A percentile compares a stretch with the other conserved stretches of the same genome.
These are phyloP conservation scores for Nissolia schottii DNA, from an alignment of 306 rosid genomes.

Conservation along the genomic window DNA sequence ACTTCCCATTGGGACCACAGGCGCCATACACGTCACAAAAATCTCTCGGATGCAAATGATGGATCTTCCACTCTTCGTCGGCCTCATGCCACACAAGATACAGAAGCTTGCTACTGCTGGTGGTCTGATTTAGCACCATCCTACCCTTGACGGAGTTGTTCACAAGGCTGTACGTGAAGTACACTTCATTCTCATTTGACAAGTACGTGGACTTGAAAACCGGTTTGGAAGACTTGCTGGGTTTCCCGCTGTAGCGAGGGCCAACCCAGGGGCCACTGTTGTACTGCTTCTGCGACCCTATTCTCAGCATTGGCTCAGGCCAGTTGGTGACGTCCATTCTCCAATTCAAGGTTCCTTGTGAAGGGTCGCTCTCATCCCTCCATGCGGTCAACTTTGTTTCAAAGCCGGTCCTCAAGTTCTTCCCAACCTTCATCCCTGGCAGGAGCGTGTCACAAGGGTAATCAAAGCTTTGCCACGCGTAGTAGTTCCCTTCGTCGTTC, in stretches of 20 bases:
- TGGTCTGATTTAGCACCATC: conserved; percentile 7
- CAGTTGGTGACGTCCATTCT: not conserved
- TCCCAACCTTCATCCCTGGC: conserved; percentile 36
- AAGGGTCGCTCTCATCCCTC: conserved; percentile 31
- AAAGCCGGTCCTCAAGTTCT: conserved; percentile 12
- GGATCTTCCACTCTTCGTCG: conserved; percentile 16
- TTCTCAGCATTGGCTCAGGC: conserved; percentile 13
- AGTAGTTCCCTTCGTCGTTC: not conserved
- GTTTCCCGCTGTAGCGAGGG: not conserved
- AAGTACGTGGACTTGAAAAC: not conserved
- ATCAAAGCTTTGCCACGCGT: conserved; percentile 44
- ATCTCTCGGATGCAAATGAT: conserved; percentile 13
- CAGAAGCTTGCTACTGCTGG: not conserved
- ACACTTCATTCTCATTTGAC: not conserved
- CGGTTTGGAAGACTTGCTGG: not conserved
- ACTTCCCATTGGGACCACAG: conserved; percentile 41
- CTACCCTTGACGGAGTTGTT: not conserved
- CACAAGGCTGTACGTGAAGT: not conserved
- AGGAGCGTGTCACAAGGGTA: conserved; percentile 12
- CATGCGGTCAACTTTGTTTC: conserved; percentile 8
- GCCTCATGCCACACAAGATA: not conserved
- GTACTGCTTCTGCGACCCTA: not conserved
- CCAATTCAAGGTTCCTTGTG: conserved; percentile 12
- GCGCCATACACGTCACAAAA: conserved; percentile 23
- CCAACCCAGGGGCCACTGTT: conserved; percentile 22